Evolutionary conservation across 2,329 filamentous ascomycete genomes (phyloP).

Genomic region (Alternaria metachromatica): DNA sequence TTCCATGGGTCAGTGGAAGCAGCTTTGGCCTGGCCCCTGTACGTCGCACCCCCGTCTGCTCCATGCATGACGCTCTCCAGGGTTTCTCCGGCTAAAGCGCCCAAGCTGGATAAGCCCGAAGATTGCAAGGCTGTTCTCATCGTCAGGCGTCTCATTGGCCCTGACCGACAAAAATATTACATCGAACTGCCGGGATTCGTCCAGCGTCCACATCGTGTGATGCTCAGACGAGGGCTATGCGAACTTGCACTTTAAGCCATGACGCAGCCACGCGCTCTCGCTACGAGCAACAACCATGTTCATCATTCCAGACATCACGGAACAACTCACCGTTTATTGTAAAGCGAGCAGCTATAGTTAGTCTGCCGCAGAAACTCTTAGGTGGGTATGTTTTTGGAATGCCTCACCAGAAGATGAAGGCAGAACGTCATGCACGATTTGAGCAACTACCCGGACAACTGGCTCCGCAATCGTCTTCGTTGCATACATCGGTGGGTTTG

Average conservation of each 20-base stretch:
- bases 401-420: background rate
- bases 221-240: constrained; percentile 7
- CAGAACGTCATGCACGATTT: background rate
- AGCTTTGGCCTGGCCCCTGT: background rate
- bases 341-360: background rate
- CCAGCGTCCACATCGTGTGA: constrained; percentile 1
- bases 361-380: background rate
- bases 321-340: background rate
- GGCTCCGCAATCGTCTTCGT: background rate
- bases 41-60: background rate
- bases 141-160: constrained; percentile 21
- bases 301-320: constrained; percentile 24
- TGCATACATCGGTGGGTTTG: background rate
- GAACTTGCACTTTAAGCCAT: constrained; percentile 12
- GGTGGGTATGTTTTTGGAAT: background rate
- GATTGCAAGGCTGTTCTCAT: constrained; percentile 9
- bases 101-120: constrained; percentile 10
- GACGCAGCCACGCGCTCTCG: constrained; percentile 24
- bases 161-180: constrained; percentile 9
- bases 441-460: background rate
- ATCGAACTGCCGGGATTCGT: constrained; percentile 30
- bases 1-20: background rate
- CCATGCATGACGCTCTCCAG: constrained; percentile 2
- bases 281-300: constrained; percentile 15
- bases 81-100: constrained; percentile 31